These are phyloP conservation scores for Dalbergia oliveri DNA, from an alignment of 306 rosid species.

Conservation along the genomic window DNA sequence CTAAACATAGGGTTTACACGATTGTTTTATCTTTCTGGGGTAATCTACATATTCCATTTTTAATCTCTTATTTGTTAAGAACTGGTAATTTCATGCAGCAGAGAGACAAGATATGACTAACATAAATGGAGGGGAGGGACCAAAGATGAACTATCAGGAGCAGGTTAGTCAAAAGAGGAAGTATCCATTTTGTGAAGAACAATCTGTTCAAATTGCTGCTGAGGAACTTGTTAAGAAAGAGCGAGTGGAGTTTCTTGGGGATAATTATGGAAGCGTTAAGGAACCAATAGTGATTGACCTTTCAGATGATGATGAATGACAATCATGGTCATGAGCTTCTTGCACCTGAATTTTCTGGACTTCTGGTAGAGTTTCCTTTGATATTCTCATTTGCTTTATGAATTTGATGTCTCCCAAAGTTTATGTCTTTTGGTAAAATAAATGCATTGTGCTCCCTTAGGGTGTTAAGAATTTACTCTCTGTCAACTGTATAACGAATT, in stretches of 20 bases:
- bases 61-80: slow-evolving; percentile 35
- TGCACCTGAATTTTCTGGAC: slow-evolving; percentile 42
- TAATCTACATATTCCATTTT: slow-evolving; percentile 16
- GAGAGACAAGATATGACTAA: slow-evolving; percentile 64
- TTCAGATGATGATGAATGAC: slow-evolving; percentile 57
- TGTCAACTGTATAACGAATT: slow-evolving; percentile 5
- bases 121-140: slow-evolving; percentile 62
- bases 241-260: slow-evolving; percentile 67
- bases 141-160: slow-evolving; percentile 55
- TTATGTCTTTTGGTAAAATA: slow-evolving; percentile 21
- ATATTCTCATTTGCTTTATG: slow-evolving; percentile 31
- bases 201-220: slow-evolving; percentile 64
- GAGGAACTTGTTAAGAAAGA: slow-evolving; percentile 73
- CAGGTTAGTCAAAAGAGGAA: slow-evolving; percentile 76
- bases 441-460: slow-evolving; percentile 16
- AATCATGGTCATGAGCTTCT: not conserved
- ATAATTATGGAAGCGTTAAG: slow-evolving; percentile 53
- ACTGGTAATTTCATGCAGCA: slow-evolving; percentile 55
- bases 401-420: slow-evolving; percentile 11
- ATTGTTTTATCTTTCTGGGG: slow-evolving; percentile 8
- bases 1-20: not conserved
- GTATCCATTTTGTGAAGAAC: slow-evolving; percentile 71
- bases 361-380: slow-evolving; percentile 45
- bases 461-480: slow-evolving; percentile 15
- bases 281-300: slow-evolving; percentile 62